Evolutionary conservation across 2,329 filamentous ascomycete genomes (phyloP).

Genomic region (Phialocephala sp.): DNA sequence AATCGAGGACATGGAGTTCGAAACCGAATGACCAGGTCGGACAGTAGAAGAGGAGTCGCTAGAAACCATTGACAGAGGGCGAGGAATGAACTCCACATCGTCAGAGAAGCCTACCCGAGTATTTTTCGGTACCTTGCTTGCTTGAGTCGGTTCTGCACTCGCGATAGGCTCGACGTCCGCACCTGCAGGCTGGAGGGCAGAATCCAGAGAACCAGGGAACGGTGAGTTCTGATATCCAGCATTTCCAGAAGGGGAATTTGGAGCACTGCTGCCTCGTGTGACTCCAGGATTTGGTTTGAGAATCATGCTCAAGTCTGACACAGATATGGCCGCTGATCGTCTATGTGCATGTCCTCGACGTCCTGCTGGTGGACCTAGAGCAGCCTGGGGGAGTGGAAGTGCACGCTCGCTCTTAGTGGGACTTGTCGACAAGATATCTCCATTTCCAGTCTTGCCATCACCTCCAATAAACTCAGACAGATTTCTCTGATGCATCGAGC

Average conservation of each 20-base stretch:
- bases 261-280: constrained; percentile 42
- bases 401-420: constrained; percentile 69
- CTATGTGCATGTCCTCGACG: constrained; percentile 79
- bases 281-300: constrained; percentile 52
- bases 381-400: constrained; percentile 58
- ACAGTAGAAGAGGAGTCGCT: constrained; percentile 82
- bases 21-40: constrained; percentile 70
- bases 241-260: constrained; percentile 51
- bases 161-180: constrained; percentile 19
- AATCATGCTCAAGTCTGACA: constrained; percentile 77
- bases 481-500: constrained; percentile 70
- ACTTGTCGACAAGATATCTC: constrained; percentile 67
- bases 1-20: constrained; percentile 81
- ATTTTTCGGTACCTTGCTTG: constrained; percentile 47
- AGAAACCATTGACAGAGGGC: constrained; percentile 82
- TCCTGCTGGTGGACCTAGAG: constrained; percentile 52
- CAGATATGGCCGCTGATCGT: constrained; percentile 77
- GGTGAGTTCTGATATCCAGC: constrained; percentile 26
- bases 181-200: constrained; percentile 30
- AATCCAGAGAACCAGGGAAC: constrained; percentile 33
- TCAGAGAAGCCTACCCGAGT: constrained; percentile 84
- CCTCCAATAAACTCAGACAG: constrained; percentile 89
- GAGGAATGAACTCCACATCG: constrained; percentile 80
- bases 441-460: constrained; percentile 53
- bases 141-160: constrained; percentile 17